Conservation (phyloP, 2,329 filamentous ascomycete species). For the Colletotrichum tofieldiae region DNA sequence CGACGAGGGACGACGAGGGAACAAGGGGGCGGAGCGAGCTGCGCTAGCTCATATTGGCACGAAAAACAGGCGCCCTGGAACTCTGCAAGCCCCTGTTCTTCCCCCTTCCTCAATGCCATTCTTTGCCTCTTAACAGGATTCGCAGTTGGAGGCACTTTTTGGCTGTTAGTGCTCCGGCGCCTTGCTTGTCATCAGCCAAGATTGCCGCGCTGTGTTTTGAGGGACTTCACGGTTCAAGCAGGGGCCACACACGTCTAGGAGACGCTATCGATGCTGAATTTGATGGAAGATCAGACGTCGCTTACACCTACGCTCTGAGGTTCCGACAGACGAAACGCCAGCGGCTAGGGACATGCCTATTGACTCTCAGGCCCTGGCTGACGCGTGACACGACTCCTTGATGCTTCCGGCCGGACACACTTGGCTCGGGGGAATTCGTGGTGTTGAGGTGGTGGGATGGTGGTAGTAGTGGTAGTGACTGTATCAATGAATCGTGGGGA, state of each 20-base stretch:
- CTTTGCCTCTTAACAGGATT: not conserved
- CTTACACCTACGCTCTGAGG: slow-evolving; percentile 6
- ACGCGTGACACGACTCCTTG: not conserved
- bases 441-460: not conserved
- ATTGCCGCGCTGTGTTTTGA: slow-evolving; percentile 26
- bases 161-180: slow-evolving; percentile 18
- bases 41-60: slow-evolving; percentile 11
- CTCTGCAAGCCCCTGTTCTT: slow-evolving; percentile 24
- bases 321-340: not conserved
- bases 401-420: not conserved
- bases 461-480: too few relatives aligned
- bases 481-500: not conserved
- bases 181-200: slow-evolving; percentile 27
- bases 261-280: not conserved
- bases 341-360: not conserved
- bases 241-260: not conserved
- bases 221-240: not conserved
- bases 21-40: not conserved
- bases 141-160: slow-evolving; percentile 2
- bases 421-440: not conserved
- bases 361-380: slow-evolving; percentile 4
- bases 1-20: not conserved
- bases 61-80: slow-evolving; percentile 2
- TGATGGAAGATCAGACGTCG: slow-evolving; percentile 29
- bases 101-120: not conserved